Base-by-base conservation (phyloP, 805 yeast species). In the Saturnispora diversa region DNA sequence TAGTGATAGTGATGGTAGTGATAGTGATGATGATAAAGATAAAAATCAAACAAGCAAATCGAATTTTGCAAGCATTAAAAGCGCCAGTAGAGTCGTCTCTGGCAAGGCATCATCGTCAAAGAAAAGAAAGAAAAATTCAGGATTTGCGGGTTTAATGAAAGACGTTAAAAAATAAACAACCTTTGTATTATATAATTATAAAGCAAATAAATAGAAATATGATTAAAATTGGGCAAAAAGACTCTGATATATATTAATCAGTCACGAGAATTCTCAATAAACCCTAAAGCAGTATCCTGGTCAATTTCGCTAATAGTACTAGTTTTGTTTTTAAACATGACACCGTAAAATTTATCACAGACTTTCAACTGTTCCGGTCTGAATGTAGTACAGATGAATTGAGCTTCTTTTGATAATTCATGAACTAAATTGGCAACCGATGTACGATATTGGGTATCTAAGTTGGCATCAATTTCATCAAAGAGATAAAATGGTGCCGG, bases 401-500 rank as follows among this genome's bases (percentile, higher is more conserved):
- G 98, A 11, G 94, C 94, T 40, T 70, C 62, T 5, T 51, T 52
- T 16, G 95, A 75, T 40, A 88, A 62, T 26, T 73, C 69, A 48
- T 75, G 69, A 40, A 92, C 78, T 66, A 84, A 64, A 25, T 68
- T 63, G 0, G 97, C 95, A 16, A 92, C 95, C 0, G 95, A 76
- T 0, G 84, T 73, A 52, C 98, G 73, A 55, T 88, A 90, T 54
- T 84, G 95, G 2, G 94, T 76, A 61, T 92, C 98, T 47, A 92
- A 68, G 51, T 90, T 92, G 4, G 97, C 97, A 63, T 92, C 98
- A 44, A 92, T 82, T 64, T 92, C 98, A 61, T 92, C 98, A 60
- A 92, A 90, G 35, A 92, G 62, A 56, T 92, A 92, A 59, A 92
- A 92, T 36, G 97, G 97, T 7, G 97, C 97, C 9, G 97, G 97